Percentiles rank a stretch among this genome's conserved stretches.
phyloP scores from a whole-genome alignment of 176 grass and related monocot genomes.

The Dendrocalamus sinicus region DNA sequence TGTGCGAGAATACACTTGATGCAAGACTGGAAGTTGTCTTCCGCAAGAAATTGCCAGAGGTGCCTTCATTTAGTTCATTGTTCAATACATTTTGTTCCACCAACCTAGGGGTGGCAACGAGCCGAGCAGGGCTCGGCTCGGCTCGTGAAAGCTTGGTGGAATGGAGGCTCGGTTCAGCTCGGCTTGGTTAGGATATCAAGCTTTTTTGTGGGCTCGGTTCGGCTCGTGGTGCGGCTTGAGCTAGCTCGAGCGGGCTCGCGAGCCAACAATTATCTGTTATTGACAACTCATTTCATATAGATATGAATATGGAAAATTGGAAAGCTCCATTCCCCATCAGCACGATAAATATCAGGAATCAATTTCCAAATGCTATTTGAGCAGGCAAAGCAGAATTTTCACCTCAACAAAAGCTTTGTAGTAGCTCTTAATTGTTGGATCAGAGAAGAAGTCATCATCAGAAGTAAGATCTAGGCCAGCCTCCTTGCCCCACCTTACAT shows the following conservation, averaged over 20 bases:
- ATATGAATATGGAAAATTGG: background rate
- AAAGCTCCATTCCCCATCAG: background rate
- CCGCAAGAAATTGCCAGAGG: constrained; percentile 96
- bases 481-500: constrained; percentile 60
- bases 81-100: background rate
- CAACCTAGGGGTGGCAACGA: no score
- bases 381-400: background rate
- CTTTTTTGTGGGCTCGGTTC: no score
- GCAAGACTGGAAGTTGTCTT: constrained; percentile 95
- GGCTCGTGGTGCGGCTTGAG: no score
- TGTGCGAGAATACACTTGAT: constrained; percentile 91
- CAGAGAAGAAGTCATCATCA: constrained; percentile 74
- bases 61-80: constrained; percentile 32
- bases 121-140: no score
- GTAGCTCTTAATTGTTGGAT: constrained; percentile 70
- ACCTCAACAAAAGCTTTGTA: constrained; percentile 91
- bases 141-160: no score
- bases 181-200: no score
- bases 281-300: background rate
- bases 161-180: no score
- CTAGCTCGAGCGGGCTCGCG: no score
- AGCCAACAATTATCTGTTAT: no score
- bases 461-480: constrained; percentile 60
- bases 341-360: background rate
- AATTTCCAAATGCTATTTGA: background rate